These are phyloP conservation scores for Teunomyces lycoperdinae DNA, from an alignment of 805 yeast species.

Conservation along the genomic window DNA sequence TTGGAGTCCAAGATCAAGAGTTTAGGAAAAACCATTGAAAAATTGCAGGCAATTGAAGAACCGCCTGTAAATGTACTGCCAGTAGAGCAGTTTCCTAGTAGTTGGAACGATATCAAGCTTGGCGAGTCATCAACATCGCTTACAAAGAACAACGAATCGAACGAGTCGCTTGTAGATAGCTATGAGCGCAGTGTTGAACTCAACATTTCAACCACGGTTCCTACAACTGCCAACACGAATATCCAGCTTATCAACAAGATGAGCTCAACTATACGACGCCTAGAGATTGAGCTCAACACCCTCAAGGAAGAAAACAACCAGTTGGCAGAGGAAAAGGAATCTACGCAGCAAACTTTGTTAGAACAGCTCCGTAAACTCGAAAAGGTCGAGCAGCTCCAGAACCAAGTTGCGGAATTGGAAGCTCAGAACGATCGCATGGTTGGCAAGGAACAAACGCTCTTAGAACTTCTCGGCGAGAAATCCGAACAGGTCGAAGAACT, in stretches of 20 bases:
- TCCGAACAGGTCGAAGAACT: constrained; percentile 83
- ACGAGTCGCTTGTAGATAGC: constrained; percentile 8
- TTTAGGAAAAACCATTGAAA: constrained; percentile 18
- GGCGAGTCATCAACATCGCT: constrained; percentile 49
- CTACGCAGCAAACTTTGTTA: constrained; percentile 66
- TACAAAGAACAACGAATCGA: constrained; percentile 11
- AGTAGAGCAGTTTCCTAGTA: constrained; percentile 5
- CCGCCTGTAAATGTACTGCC: background rate
- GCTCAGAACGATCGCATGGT: constrained; percentile 18
- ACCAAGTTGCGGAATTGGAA: constrained; percentile 28
- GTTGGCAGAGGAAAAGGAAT: constrained; percentile 56
- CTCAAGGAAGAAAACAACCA: constrained; percentile 60
- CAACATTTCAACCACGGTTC: constrained; percentile 8
- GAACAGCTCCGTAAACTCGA: constrained; percentile 26
- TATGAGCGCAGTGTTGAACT: constrained; percentile 8
- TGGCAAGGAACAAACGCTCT: constrained; percentile 50
- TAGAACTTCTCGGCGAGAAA: constrained; percentile 81
- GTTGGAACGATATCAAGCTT: constrained; percentile 27
- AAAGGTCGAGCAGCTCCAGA: constrained; percentile 29
- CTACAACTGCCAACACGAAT: constrained; percentile 17
- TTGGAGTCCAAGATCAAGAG: constrained; percentile 24
- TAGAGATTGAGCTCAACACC: constrained; percentile 74
- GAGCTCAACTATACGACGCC: constrained; percentile 70
- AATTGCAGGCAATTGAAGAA: background rate
- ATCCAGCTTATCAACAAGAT: constrained; percentile 72